Conservation (phyloP, 2,329 filamentous ascomycete species). For the Neofusicoccum ribis region DNA sequence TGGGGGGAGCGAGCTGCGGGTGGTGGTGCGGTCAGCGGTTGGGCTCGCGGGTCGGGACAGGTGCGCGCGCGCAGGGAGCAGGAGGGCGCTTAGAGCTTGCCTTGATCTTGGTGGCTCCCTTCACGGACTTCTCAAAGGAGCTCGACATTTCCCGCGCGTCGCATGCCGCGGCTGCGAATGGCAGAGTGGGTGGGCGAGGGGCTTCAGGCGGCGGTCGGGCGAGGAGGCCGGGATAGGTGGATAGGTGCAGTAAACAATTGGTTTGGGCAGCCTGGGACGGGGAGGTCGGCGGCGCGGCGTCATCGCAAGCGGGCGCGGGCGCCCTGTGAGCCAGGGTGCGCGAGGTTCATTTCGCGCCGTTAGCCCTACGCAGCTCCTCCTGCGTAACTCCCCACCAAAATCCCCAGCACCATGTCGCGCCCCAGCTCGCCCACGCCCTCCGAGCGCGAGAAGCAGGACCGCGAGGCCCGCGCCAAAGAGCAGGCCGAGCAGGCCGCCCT, state of each 20-base stretch:
- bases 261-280: conserved; percentile 2
- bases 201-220: conserved; percentile 1
- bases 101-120: conserved; percentile 98
- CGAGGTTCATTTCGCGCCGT: not conserved
- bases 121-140: conserved; percentile 98
- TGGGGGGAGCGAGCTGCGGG: conserved; percentile 82
- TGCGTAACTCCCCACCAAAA: conserved; percentile 5
- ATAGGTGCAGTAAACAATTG: conserved; percentile 14
- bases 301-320: conserved; percentile 7
- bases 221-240: conserved; percentile 6
- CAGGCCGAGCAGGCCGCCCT: conserved; percentile 83
- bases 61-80: conserved; percentile 12
- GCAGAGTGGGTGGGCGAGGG: not conserved
- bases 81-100: conserved; percentile 45
- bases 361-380: not conserved
- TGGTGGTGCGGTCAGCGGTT: conserved; percentile 25
- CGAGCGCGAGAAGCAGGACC: conserved; percentile 57
- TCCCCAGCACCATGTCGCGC: conserved; percentile 29
- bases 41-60: conserved; percentile 16
- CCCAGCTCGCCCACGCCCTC: conserved; percentile 50
- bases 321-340: not conserved
- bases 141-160: conserved; percentile 62
- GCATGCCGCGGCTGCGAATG: conserved; percentile 18
- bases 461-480: conserved; percentile 68
- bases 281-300: conserved; percentile 16